Evolutionary conservation across 192 early-diverging fungal species (phyloP).

Genomic region (Pecoramyces ruminantium): DNA sequence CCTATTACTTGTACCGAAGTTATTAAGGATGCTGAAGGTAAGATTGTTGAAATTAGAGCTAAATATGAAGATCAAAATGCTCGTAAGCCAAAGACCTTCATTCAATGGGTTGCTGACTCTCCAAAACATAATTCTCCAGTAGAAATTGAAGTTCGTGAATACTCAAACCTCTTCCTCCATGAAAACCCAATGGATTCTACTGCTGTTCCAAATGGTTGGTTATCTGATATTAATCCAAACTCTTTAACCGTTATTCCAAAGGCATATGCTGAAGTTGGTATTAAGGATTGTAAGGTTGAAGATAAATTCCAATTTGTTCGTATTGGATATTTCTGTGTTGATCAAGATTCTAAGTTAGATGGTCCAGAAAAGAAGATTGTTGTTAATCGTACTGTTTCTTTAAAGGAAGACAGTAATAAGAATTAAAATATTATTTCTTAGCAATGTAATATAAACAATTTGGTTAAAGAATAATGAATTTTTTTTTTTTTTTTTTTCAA

Average conservation of each 20-base stretch:
- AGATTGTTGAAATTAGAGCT: constrained; percentile 65
- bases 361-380: constrained; percentile 13
- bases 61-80: constrained; percentile 55
- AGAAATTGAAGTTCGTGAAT: constrained; percentile 64
- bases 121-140: constrained; percentile 69
- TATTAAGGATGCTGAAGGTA: constrained; percentile 56
- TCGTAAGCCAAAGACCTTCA: constrained; percentile 86
- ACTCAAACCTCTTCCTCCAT: constrained; percentile 77
- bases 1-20: constrained; percentile 76
- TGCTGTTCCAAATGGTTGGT: constrained; percentile 71
- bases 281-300: constrained; percentile 52
- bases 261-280: constrained; percentile 68
- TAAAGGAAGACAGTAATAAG: constrained; percentile 42
- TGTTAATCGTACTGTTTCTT: constrained; percentile 47
- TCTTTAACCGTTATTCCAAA: constrained; percentile 50
- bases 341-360: constrained; percentile 63
- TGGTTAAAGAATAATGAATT: no score
- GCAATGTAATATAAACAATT: no score
- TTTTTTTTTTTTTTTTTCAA: no score
- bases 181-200: constrained; percentile 65
- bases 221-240: constrained; percentile 71
- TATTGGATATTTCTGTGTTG: constrained; percentile 96
- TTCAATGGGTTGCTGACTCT: constrained; percentile 94
- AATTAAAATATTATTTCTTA: no score
- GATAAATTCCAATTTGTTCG: constrained; percentile 84